Conservation (phyloP, 345 rosid species). For the Eucalyptus sp. region DNA sequence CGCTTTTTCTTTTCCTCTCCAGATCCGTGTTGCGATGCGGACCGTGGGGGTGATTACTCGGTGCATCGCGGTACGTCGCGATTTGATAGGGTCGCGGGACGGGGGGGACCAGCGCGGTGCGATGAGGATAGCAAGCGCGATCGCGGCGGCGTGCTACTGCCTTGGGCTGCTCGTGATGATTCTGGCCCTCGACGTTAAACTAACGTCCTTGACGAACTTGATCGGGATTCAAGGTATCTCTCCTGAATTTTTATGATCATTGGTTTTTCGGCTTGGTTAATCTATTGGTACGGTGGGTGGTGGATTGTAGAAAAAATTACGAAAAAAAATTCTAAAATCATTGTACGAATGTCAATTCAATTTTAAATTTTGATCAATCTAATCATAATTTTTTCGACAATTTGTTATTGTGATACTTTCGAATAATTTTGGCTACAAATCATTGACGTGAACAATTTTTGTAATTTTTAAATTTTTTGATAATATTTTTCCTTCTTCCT, state of each 20-base stretch:
- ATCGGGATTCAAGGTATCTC: background rate
- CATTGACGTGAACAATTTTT: rapidly evolving
- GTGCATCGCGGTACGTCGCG: background rate
- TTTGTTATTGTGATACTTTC: rapidly evolving
- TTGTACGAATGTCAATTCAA: rapidly evolving
- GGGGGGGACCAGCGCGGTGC: background rate
- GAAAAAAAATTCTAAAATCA: rapidly evolving
- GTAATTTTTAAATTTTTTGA: background rate
- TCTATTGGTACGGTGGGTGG: rapidly evolving
- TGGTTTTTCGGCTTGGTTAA: background rate
- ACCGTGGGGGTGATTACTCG: background rate
- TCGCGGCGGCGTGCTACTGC: background rate
- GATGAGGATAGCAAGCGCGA: background rate
- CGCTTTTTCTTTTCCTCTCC: background rate
- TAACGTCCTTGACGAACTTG: background rate
- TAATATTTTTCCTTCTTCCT: no score
- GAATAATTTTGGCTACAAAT: rapidly evolving
- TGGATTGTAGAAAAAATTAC: background rate
- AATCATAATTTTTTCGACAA: rapidly evolving
- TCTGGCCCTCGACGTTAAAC: background rate
- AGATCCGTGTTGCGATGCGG: background rate
- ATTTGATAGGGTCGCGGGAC: background rate
- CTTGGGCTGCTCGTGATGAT: background rate
- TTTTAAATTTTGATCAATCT: rapidly evolving
- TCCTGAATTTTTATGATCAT: background rate